Conservation (phyloP, 202 grass and related monocot species). For the Setaria viridis region DNA sequence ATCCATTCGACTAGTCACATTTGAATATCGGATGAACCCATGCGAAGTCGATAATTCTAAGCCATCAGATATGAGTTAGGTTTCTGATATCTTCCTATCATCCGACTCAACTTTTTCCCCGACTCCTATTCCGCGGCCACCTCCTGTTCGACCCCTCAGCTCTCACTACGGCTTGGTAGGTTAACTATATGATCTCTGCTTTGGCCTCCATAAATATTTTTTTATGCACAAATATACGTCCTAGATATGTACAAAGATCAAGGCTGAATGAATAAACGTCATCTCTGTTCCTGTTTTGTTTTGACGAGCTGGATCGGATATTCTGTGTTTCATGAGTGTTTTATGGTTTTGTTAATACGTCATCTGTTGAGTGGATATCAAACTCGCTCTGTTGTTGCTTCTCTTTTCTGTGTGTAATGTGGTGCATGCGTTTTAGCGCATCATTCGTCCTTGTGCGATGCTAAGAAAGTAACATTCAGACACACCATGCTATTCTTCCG, state of each 20-base stretch:
- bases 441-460: no score
- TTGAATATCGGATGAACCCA: no score
- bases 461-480: no score
- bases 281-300: background rate
- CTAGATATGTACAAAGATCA: slow-evolving; percentile 24
- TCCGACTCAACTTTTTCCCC: no score
- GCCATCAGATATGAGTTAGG: no score
- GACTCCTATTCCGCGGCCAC: no score
- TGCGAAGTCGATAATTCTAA: no score
- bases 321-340: background rate
- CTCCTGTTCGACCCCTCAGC: no score
- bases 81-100: no score
- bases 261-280: background rate
- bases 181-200: slow-evolving; percentile 2
- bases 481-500: no score
- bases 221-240: background rate
- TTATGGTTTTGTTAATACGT: background rate
- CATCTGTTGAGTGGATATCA: background rate
- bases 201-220: slow-evolving; percentile 6
- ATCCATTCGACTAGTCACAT: no score
- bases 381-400: background rate
- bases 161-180: background rate
- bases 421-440: background rate
- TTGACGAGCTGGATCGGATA: background rate
- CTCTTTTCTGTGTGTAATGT: background rate